Evolutionary conservation across 192 early-diverging fungal genomes (phyloP), one percentile per base, ranked within the genome.

Genomic region (Coemansia sp.): DNA sequence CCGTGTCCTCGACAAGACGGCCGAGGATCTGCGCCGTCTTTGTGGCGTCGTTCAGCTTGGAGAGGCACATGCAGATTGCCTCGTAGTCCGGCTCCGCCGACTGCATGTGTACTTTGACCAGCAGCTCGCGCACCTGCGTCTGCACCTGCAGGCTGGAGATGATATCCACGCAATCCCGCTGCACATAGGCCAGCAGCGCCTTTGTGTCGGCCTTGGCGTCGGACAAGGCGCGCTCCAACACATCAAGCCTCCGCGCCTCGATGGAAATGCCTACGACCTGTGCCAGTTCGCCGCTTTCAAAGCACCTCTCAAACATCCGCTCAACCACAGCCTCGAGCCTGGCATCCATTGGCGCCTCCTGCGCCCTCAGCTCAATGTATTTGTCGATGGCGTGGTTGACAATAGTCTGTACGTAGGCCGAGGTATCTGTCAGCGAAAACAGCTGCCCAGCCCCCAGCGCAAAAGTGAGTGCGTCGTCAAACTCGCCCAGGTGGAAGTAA

Each of bases 401-500:
- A 36, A 97, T 91, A 18, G 95, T 98, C 60, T 94, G 87, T 24
- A 93, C 90, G 55, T 91, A 99, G 74, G 95, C 86, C 4, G 83
- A 88, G 26, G 86, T 87, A 14, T 83, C 81, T 5, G 81, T 64
- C 19, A 90, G 71, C 55, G 96, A 88, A 78, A 99, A 95, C 18
- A 91, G 75, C 46, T 88, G 66, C 19, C 90, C 97, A 6, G 97
- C 93, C 19, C 93, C 92, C 17, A 99, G 74, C 6, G 97, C 97
- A 86, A 97, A 99, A 36, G 78, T 80, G 51, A 99, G 69, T 9
- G 97, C 95, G 38, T 98, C 94, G 41, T 98, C 90, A 55, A 90
- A 89, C 57, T 95, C 95, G 29, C 93, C 95, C 29, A 98, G 78
- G 57, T 99, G 90, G 55, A 94, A 98, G 77, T 97, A 97, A 4